Conservation (phyloP, 116 monocot species). For the Posidonia oceanica region DNA sequence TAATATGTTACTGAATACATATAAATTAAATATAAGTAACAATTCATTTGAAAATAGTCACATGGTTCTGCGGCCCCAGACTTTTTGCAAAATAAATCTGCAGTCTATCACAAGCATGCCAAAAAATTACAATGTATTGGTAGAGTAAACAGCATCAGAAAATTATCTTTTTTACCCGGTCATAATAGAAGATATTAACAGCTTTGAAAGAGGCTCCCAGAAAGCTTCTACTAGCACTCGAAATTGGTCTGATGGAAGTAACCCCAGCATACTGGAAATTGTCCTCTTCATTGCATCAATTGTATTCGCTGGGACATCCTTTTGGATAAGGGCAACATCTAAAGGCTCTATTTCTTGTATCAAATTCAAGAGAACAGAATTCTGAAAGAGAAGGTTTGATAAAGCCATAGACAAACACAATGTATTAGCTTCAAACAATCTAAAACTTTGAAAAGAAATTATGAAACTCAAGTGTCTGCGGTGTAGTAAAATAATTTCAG, state of each 20-base stretch:
- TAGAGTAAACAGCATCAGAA: not conserved
- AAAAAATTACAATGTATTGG: not conserved
- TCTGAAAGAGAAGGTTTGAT: slow-evolving; percentile 28
- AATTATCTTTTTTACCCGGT: slow-evolving; percentile 47
- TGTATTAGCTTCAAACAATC: not conserved
- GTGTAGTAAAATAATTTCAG: too few relatives aligned
- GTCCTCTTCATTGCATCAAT: slow-evolving; percentile 97
- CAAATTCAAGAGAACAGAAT: slow-evolving; percentile 61
- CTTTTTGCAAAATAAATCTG: not conserved
- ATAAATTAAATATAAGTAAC: too few relatives aligned
- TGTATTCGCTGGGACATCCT: slow-evolving; percentile 76
- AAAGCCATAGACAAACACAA: not conserved
- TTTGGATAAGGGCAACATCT: slow-evolving; percentile 73
- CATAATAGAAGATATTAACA: slow-evolving; percentile 83
- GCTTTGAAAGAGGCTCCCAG: slow-evolving; percentile 75
- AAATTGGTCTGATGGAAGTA: slow-evolving; percentile 88
- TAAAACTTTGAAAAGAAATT: not conserved
- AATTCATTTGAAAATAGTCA: too few relatives aligned
- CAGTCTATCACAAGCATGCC: not conserved
- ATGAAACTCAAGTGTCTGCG: not conserved
- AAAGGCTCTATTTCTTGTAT: slow-evolving; percentile 93
- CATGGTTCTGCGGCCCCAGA: too few relatives aligned
- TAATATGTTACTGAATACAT: too few relatives aligned
- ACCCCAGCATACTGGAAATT: slow-evolving; percentile 82
- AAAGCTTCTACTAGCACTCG: slow-evolving; percentile 69